These are phyloP conservation scores for Claviceps sp. DNA, from an alignment of 2,329 filamentous ascomycete genomes.

Conservation along the genomic window DNA sequence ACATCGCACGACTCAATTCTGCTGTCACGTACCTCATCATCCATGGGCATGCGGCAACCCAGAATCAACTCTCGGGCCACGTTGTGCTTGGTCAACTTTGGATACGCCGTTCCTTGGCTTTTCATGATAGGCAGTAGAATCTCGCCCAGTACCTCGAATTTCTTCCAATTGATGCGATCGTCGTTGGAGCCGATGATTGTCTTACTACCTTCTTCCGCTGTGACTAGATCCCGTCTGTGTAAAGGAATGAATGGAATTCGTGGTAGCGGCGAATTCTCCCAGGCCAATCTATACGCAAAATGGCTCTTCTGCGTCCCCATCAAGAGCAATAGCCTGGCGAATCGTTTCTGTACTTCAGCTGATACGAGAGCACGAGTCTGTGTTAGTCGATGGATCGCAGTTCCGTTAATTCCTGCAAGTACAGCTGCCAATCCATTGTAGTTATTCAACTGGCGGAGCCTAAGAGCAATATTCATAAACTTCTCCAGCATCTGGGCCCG, in stretches of 20 bases:
- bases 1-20: neutral
- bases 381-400: conserved; percentile 67
- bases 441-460: conserved; percentile 84
- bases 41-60: conserved; percentile 66
- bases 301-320: conserved; percentile 91
- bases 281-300: conserved; percentile 89
- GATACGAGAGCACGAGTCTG: conserved; percentile 70
- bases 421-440: conserved; percentile 95
- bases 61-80: conserved; percentile 61
- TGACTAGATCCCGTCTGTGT: conserved; percentile 78
- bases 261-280: conserved; percentile 86
- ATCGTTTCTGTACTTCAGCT: conserved; percentile 61
- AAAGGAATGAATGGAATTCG: conserved; percentile 89
- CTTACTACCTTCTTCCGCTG: conserved; percentile 80
- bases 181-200: conserved; percentile 67
- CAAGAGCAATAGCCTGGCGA: conserved; percentile 74
- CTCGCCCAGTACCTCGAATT: conserved; percentile 92
- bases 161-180: conserved; percentile 88
- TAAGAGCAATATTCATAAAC: conserved; percentile 81
- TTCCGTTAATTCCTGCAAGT: conserved; percentile 81
- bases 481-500: conserved; percentile 84
- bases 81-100: conserved; percentile 55
- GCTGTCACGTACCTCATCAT: conserved; percentile 65
- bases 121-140: conserved; percentile 82
- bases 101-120: conserved; percentile 76